Evolutionary conservation across 2,329 filamentous ascomycete genomes (phyloP), one percentile per base, ranked within the genome.

Genomic region (Whalleya microplaca): DNA sequence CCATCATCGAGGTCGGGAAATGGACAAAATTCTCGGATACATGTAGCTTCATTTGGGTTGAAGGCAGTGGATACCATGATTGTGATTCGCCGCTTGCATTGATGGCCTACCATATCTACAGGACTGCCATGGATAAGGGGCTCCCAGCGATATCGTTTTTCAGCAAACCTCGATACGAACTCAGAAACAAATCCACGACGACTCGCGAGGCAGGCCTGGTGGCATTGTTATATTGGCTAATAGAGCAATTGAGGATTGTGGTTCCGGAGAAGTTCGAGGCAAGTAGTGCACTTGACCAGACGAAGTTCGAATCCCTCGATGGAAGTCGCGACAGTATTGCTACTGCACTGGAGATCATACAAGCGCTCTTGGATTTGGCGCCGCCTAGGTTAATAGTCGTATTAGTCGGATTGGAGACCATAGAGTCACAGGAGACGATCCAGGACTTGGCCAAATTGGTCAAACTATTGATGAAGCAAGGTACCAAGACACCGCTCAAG

Each of bases 11-110:
- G 8, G 37, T 52, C 21, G 44, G 20, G 5, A 23, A 10, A 21
- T 52, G 48, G 41, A 41, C 37, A 3, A 6, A 47, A 29, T 2
- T 14, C 5, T 5, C n/a, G 4, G n/a, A 4, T 16, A 45, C 37
- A n/a, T n/a, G n/a, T 14, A 6, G 41, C 2, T 21, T 53, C 6
- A 48, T 56, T 41, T 56, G 54, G 54, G 29, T 56, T 6, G 45
- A 53, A 23, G 54, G 49, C 1, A 40, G 48, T 1, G 54, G 14
- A 12, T 18, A 48, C 14, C 48, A 45, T 16, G 10, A 19, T 2
- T 32, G 7, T 20, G 49, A 56, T 12, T n/a, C 18, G 12, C 12
- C 16, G 0, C 45, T 56, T 16, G 12, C 23, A 1, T 23, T 16
- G 7, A 41, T 52, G 40, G 41, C 44, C 5, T 5, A n/a, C 19